Base-by-base conservation (phyloP, 768 basidiomycete species). In the Leccinum arenicola region DNA sequence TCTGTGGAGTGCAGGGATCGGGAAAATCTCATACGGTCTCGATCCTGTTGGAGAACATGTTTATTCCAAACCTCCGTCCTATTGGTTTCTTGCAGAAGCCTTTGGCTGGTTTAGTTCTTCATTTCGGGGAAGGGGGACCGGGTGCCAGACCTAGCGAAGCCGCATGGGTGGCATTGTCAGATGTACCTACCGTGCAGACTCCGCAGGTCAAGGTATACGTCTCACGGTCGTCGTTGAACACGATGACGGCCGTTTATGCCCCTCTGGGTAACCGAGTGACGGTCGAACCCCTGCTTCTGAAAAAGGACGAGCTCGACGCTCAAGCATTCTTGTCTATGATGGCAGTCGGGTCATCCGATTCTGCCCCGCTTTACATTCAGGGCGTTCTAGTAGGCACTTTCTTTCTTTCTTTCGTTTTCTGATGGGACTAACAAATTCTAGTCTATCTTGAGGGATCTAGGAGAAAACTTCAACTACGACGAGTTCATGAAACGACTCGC, bases 11-110 rank as follows among this genome's bases (percentile, higher is more conserved):
- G 0, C 89, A 90, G 74, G 87, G 89, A 1, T 85, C 88, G 0
- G 88, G 88, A 9, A 90, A 91, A 65, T 89, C 87, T 0, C 88
- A 91, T 53, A 88, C 86, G 0, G 82, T 88, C 2, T 84, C 88
- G 0, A 81, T 86, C 0, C 75, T 91, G 6, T 66, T 91, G 0
- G 89, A 91, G 67, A 85, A 77, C 59, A 87, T 89, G 84, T 74
- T 90, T 8, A 80, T 90, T n/a, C 62, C 84, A 0, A 72, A 75
- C 14, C 78, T 79, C 57, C 64, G 76, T 2, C 63, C 77, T 0
- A 80, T 84, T 17, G 89, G 89, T 0, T 69, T 67, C 0, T 69
- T 86, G 8, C 68, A 79, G 27, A 84, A 82, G 59, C 74, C 87
- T 0, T 77, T 91, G 1, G 76, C 78, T 4, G 88, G 87, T 0